Percentiles rank a stretch among this genome's conserved stretches.
Conservation (phyloP, 1,284 basidiomycete genomes). For the Ceratobasidium sp. region DNA sequence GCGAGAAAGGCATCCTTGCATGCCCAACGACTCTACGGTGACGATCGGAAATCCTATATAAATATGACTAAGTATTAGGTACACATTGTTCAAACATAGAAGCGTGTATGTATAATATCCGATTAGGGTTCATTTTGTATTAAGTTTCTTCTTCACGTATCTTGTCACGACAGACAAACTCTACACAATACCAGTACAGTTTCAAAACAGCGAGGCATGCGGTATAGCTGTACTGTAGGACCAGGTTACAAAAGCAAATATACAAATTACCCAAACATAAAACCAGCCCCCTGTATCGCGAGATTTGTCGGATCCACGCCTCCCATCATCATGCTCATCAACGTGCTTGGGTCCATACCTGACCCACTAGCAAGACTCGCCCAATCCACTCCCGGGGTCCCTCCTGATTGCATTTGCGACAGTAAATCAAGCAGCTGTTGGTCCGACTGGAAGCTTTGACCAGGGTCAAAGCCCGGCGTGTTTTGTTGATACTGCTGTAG, state of each 20-base stretch:
- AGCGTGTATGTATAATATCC: no score
- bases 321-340: conserved; percentile 8
- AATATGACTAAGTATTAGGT: no score
- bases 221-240: no score
- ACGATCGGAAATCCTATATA: no score
- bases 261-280: not conserved
- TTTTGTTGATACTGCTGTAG: conserved; percentile 32
- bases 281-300: conserved; percentile 3
- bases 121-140: no score
- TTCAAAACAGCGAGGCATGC: no score
- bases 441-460: conserved; percentile 8
- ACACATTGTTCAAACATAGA: no score
- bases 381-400: not conserved
- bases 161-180: no score
- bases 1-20: no score
- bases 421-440: conserved; percentile 12
- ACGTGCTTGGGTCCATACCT: conserved; percentile 8
- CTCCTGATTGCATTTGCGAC: conserved; percentile 19
- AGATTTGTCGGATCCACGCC: conserved; percentile 14
- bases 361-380: not conserved
- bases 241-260: not conserved
- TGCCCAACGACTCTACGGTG: no score
- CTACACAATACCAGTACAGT: no score
- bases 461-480: conserved; percentile 7
- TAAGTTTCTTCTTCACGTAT: no score